Base-by-base conservation (phyloP, 2,329 filamentous ascomycete genomes). In the Talaromyces islandicus region DNA sequence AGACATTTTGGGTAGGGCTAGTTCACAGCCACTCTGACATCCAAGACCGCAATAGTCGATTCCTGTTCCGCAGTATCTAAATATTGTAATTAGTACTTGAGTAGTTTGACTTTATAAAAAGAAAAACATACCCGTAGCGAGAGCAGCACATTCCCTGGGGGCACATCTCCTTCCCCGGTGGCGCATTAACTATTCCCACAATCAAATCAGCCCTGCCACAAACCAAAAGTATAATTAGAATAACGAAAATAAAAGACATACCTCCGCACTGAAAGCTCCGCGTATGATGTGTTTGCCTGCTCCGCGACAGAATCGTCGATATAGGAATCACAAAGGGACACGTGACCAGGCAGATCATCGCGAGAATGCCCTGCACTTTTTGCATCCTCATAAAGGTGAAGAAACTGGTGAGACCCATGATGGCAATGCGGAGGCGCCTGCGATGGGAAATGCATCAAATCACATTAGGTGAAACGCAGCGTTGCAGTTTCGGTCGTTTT, bases 221-320 rank as follows among this genome's bases (percentile, higher is more conserved):
- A 19, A 17, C 43, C 25, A 14, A 29, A 57, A 51, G 17, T 48
- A 12, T 32, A 27, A n/a, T n/a, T n/a, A n/a, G n/a, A n/a, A n/a
- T n/a, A n/a, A n/a, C n/a, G n/a, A n/a, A 21, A 29, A 38, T 17
- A 56, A 21, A 21, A 41, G 25, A 30, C 60, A 35, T 60, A 62
- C 60, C 57, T 24, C 60, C 60, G 55, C 60, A 62, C 30, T 62
- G 60, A 29, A 54, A 48, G 27, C 21, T 17, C n/a, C 14, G 41
- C 7, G 27, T 51, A 41, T 60, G 58, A 38, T 48, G 54, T 79
- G 0, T 65, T 71, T 58, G 78, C 81, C 57, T 69, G 76, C 1
- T 79, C 81, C 63, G 76, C 84, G 65, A 66, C 70, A 70, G 78
- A 59, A 55, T 64, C 69, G 0, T 81, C 76, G 76, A 60, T 65